Evolutionary conservation across 805 yeast species (phyloP).

Genomic region (Candida ipomoeae): DNA sequence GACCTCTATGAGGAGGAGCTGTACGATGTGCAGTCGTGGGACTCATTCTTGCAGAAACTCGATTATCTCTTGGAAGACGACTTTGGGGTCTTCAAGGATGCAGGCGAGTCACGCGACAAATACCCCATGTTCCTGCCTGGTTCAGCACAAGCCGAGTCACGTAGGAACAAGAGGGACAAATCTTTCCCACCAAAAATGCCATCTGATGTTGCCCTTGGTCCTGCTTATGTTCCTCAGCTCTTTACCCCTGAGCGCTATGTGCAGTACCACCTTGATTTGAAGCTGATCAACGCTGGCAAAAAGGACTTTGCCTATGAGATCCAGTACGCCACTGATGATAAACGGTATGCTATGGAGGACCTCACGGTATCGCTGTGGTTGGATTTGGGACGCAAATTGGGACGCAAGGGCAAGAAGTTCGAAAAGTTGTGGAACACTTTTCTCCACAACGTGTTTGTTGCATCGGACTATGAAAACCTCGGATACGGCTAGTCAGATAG

Average conservation of each 20-base stretch:
- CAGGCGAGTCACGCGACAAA: not conserved
- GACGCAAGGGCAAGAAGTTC: conserved; percentile 20
- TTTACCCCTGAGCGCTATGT: conserved; percentile 71
- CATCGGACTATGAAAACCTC: conserved; percentile 58
- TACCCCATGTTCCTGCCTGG: too few species aligned
- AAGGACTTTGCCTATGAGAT: conserved; percentile 53
- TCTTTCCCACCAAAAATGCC: conserved; percentile 65
- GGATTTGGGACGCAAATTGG: conserved; percentile 50
- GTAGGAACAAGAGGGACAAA: conserved; percentile 41
- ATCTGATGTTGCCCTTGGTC: conserved; percentile 52
- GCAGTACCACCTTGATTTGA: conserved; percentile 69
- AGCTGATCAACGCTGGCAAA: conserved; percentile 40
- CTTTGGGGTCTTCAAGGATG: conserved; percentile 4
- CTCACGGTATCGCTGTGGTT: conserved; percentile 64
- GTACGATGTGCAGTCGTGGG: conserved; percentile 49
- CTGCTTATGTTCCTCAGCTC: conserved; percentile 67
- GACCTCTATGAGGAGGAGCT: conserved; percentile 35
- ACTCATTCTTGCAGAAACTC: conserved; percentile 42
- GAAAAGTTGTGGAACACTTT: conserved; percentile 50
- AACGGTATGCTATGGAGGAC: conserved; percentile 48
- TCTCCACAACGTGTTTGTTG: conserved; percentile 57
- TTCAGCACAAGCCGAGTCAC: too few species aligned
- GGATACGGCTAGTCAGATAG: conserved; percentile 30
- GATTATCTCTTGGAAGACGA: conserved; percentile 14
- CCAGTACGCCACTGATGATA: conserved; percentile 67